These are phyloP conservation scores for Fusarium sp. DNA, from an alignment of 2,329 filamentous ascomycete species.

Conservation along the genomic window DNA sequence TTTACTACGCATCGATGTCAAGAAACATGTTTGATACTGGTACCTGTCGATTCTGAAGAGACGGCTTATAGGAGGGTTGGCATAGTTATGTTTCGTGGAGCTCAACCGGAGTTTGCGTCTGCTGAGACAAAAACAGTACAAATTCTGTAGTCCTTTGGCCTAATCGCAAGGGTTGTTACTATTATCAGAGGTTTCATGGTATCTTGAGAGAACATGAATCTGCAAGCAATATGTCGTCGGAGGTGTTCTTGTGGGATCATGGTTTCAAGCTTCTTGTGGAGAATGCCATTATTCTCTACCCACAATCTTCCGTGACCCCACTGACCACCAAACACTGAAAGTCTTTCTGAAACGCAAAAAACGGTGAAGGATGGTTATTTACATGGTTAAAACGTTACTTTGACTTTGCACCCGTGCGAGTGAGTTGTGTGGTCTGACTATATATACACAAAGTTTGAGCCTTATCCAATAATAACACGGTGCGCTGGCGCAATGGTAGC, in stretches of 20 bases:
- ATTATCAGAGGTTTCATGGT: no score
- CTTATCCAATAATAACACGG: constrained; percentile 7
- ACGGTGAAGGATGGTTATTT: no score
- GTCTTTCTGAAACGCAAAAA: no score
- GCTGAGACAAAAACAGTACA: neutral
- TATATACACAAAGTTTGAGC: neutral
- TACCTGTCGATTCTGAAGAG: neutral
- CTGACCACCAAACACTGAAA: rapidly evolving
- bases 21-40: constrained; percentile 4
- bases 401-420: neutral
- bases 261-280: no score
- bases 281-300: no score
- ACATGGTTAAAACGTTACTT: no score
- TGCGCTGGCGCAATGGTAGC: constrained; percentile 56
- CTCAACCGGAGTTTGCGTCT: neutral
- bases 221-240: no score
- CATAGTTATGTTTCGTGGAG: neutral
- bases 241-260: no score
- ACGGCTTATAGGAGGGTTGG: neutral
- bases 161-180: no score
- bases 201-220: no score
- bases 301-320: no score
- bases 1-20: neutral
- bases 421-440: rapidly evolving
- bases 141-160: no score